Evolutionary conservation across 1,284 basidiomycete genomes (phyloP).

Genomic region (Phellopilus nigrolimitatus): DNA sequence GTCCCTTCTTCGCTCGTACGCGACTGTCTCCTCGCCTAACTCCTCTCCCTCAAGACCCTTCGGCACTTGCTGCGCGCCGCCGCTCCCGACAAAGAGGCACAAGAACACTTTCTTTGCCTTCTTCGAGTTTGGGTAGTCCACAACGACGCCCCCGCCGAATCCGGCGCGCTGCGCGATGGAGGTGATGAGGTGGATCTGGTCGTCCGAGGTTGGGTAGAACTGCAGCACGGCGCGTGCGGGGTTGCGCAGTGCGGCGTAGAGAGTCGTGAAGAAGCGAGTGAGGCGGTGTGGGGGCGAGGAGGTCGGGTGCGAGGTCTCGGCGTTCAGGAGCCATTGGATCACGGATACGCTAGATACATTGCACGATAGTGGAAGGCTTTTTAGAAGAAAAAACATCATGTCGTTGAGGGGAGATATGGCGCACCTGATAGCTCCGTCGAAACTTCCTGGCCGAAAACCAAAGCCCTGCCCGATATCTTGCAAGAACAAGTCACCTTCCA

Average conservation of each 20-base stretch:
- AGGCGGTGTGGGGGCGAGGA: conserved; percentile 92
- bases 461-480: conserved; percentile 94
- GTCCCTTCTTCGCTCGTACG: conserved; percentile 67
- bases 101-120: conserved; percentile 92
- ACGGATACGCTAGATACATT: conserved; percentile 78
- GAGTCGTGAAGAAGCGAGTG: conserved; percentile 92
- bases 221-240: conserved; percentile 93
- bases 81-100: conserved; percentile 83
- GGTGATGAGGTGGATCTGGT: conserved; percentile 94
- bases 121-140: conserved; percentile 96
- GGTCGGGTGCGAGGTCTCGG: conserved; percentile 87
- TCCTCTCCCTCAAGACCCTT: conserved; percentile 60
- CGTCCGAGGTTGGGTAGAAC: conserved; percentile 93
- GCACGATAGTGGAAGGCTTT: not conserved
- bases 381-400: no score
- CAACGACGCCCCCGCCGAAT: conserved; percentile 94
- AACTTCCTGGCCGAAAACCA: conserved; percentile 94
- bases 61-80: conserved; percentile 61
- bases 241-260: conserved; percentile 88
- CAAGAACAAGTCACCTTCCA: conserved; percentile 89
- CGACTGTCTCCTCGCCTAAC: conserved; percentile 47
- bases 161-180: conserved; percentile 90
- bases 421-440: conserved; percentile 96
- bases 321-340: conserved; percentile 97
- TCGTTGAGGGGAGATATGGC: conserved; percentile 21